Conservation (phyloP, 192 early-diverging fungal genomes). For the Gamsiella multidivaricata region DNA sequence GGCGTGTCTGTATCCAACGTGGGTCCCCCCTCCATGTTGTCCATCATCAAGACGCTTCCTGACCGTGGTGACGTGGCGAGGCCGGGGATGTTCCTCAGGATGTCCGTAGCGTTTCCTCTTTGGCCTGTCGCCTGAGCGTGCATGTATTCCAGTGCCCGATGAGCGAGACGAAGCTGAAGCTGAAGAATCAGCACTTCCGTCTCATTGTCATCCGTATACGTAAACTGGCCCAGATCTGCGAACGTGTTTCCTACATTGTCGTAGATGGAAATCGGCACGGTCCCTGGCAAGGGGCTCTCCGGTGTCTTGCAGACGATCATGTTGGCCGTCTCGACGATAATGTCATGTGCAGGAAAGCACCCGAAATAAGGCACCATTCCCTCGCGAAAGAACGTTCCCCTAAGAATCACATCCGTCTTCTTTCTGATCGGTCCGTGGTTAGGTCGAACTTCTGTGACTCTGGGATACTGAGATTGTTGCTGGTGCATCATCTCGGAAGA, state of each 20-base stretch:
- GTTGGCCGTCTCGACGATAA: conserved; percentile 18
- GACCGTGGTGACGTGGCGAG: conserved; percentile 23
- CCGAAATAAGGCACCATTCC: conserved; percentile 51
- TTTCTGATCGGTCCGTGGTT: conserved; percentile 42
- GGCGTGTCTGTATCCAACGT: not conserved
- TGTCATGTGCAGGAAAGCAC: conserved; percentile 32
- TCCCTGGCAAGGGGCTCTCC: conserved; percentile 25
- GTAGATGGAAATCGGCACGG: conserved; percentile 26
- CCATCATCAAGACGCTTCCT: conserved; percentile 10
- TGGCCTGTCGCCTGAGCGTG: conserved; percentile 35
- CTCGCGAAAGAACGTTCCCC: conserved; percentile 33
- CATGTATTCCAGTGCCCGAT: conserved; percentile 44
- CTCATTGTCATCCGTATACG: conserved; percentile 45
- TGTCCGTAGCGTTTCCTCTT: conserved; percentile 31
- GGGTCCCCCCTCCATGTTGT: not conserved
- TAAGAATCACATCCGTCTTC: conserved; percentile 40
- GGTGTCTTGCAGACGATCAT: conserved; percentile 44
- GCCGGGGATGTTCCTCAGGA: conserved; percentile 35
- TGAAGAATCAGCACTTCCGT: conserved; percentile 42
- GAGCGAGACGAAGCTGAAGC: conserved; percentile 37
- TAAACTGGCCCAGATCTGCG: conserved; percentile 33
- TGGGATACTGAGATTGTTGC: conserved; percentile 5
- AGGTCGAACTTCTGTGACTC: conserved; percentile 31
- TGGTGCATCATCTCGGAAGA: conserved; percentile 9
- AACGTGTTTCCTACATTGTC: conserved; percentile 32